Percentiles rank a stretch among this genome's conserved stretches.
These are phyloP conservation scores for Aegilops longissima DNA, from an alignment of 176 grass and related monocot species.

Conservation along the genomic window DNA sequence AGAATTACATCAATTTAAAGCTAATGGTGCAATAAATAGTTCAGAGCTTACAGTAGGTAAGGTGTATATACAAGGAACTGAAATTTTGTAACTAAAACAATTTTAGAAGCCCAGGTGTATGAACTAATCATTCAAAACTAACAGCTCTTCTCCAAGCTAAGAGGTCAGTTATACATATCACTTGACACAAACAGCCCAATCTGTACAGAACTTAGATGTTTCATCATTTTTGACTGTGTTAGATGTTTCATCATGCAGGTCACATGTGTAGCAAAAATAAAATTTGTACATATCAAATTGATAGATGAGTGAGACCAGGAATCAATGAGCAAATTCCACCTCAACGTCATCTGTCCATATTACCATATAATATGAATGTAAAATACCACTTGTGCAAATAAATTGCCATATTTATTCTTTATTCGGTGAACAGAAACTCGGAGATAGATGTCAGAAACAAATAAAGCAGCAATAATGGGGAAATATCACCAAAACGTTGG, in stretches of 20 bases:
- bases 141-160: not conserved
- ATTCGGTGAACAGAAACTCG: not conserved
- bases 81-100: not conserved
- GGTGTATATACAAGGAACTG: not conserved
- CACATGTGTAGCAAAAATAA: not conserved
- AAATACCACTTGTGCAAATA: not conserved
- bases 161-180: not conserved
- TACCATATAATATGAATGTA: not conserved
- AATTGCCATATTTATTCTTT: not conserved
- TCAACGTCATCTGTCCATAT: not conserved
- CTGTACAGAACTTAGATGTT: not conserved
- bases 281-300: not conserved
- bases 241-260: not conserved
- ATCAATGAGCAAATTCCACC: not conserved
- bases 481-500: not conserved
- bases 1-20: not conserved
- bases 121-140: slow-evolving; percentile 1
- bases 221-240: not conserved
- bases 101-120: not conserved
- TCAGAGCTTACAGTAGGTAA: not conserved
- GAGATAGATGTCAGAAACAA: not conserved
- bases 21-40: not conserved
- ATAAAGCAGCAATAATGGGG: not conserved
- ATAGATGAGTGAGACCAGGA: not conserved
- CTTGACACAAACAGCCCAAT: slow-evolving; percentile 16